Percentiles rank a stretch among this genome's conserved stretches.
Evolutionary conservation across 768 basidiomycete genomes (phyloP).

Genomic region (Agaricus bisporus): DNA sequence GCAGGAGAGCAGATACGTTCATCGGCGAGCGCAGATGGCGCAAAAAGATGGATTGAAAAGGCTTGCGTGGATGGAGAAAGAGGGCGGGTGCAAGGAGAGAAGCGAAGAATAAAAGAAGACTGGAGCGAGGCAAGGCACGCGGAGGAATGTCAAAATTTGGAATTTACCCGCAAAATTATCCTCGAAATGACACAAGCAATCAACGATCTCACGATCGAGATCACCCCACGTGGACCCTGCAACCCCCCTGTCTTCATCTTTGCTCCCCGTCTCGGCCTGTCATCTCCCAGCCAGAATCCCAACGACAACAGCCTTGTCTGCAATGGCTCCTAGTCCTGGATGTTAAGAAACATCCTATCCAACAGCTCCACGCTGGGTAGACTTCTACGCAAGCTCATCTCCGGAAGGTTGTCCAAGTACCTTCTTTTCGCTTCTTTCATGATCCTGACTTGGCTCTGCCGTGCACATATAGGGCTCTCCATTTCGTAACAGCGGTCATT

Average conservation of each 20-base stretch:
- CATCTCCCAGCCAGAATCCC: too few relatives aligned
- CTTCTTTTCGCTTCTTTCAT: neutral
- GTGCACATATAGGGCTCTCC: slow-evolving; percentile 4
- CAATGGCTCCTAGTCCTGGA: too few relatives aligned
- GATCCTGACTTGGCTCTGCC: neutral
- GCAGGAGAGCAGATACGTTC: slow-evolving; percentile 17
- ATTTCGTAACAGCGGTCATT: slow-evolving; percentile 7
- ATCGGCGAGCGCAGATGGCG: slow-evolving; percentile 3
- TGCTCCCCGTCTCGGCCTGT: neutral
- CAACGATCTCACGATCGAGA: slow-evolving; percentile 18
- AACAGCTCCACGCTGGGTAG: too few relatives aligned
- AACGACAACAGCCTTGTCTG: too few relatives aligned
- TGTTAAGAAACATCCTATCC: too few relatives aligned
- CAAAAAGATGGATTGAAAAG: neutral
- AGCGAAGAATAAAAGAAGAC: slow-evolving; percentile 1
- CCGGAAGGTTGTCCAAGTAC: neutral
- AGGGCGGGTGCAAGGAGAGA: slow-evolving; percentile 8
- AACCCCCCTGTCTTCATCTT: neutral
- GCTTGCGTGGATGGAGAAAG: neutral
- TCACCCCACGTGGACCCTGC: slow-evolving; percentile 12
- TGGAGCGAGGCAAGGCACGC: slow-evolving; percentile 12
- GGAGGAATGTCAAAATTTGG: slow-evolving; percentile 13
- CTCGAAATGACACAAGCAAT: slow-evolving; percentile 13
- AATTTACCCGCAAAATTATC: slow-evolving; percentile 13
- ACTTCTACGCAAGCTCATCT: too few relatives aligned